phyloP scores from a whole-genome alignment of 2,329 filamentous ascomycete genomes.

The Xylaria sp. region DNA sequence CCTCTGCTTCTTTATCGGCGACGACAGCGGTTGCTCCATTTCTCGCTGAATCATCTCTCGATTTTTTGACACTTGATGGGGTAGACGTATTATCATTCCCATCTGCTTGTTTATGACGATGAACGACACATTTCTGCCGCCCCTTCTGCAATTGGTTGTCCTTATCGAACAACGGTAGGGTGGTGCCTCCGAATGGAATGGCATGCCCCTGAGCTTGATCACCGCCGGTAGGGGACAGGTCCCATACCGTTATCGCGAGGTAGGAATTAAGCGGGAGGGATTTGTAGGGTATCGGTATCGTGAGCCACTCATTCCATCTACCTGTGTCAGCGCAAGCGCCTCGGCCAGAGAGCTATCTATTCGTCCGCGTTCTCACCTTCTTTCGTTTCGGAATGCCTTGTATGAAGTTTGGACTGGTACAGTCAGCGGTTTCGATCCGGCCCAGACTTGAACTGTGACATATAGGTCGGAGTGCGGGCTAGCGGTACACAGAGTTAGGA shows the following conservation, averaged over 20 bases:
- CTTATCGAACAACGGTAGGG: constrained; percentile 86
- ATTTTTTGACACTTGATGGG: constrained; percentile 68
- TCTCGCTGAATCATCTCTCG: constrained; percentile 56
- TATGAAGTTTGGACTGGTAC: constrained; percentile 93
- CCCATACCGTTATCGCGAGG: constrained; percentile 94
- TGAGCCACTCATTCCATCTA: constrained; percentile 96
- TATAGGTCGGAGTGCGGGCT: constrained; percentile 88
- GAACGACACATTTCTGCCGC: constrained; percentile 85
- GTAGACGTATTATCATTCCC: constrained; percentile 81
- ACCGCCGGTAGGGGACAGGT: constrained; percentile 80
- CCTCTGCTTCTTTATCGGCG: constrained; percentile 75
- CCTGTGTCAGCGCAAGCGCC: constrained; percentile 22
- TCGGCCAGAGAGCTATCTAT: neutral
- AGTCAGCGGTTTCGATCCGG: constrained; percentile 91
- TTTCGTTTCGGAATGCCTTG: constrained; percentile 80
- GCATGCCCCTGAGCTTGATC: constrained; percentile 74
- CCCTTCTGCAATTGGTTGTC: constrained; percentile 92
- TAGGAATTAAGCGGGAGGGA: constrained; percentile 81
- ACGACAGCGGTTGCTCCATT: constrained; percentile 49
- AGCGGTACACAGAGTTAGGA: constrained; percentile 36
- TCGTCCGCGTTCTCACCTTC: constrained; percentile 50
- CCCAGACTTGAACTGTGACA: constrained; percentile 91
- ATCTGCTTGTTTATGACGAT: constrained; percentile 83
- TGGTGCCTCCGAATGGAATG: constrained; percentile 93
- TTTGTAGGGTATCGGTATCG: constrained; percentile 82